Conservation (phyloP, 1,139 yeast genomes). For the Kodamaea anthophila region DNA sequence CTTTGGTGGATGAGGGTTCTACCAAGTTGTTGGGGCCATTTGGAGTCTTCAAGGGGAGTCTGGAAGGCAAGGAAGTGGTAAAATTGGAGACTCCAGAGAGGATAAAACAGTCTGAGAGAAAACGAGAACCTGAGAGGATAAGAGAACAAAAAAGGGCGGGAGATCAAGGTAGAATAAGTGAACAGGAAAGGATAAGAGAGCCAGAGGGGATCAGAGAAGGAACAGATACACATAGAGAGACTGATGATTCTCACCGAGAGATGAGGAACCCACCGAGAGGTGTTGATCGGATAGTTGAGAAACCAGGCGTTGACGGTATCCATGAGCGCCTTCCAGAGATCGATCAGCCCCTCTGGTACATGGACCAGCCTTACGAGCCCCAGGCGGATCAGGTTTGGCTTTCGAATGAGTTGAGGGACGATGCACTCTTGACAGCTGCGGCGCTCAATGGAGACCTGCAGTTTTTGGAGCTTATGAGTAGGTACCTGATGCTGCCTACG, state of each 20-base stretch:
- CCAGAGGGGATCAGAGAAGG: background rate
- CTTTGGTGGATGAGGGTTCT: conserved; percentile 31
- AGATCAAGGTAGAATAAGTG: no score
- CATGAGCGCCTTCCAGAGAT: no score
- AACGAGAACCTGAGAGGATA: no score
- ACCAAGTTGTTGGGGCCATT: conserved; percentile 73
- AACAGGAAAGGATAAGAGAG: conserved; percentile 2
- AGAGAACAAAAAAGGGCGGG: no score
- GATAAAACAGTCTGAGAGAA: no score
- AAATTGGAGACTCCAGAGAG: no score
- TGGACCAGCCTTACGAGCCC: conserved; percentile 5
- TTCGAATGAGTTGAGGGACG: conserved; percentile 64
- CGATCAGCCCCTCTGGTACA: conserved; percentile 1
- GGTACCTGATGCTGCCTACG: conserved; percentile 10
- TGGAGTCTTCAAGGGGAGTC: conserved; percentile 57
- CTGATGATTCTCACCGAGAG: no score
- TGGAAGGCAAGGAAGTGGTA: no score
- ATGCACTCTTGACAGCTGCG: conserved; percentile 67
- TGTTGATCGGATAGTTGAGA: no score
- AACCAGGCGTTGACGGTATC: no score
- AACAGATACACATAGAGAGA: no score
- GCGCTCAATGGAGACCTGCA: conserved; percentile 62
- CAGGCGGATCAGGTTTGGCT: conserved; percentile 49
- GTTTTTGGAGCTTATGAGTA: conserved; percentile 48
- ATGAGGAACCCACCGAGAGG: no score